Conservation (phyloP, 371 early-diverging fungal species). For the Smittium mucronatum region DNA sequence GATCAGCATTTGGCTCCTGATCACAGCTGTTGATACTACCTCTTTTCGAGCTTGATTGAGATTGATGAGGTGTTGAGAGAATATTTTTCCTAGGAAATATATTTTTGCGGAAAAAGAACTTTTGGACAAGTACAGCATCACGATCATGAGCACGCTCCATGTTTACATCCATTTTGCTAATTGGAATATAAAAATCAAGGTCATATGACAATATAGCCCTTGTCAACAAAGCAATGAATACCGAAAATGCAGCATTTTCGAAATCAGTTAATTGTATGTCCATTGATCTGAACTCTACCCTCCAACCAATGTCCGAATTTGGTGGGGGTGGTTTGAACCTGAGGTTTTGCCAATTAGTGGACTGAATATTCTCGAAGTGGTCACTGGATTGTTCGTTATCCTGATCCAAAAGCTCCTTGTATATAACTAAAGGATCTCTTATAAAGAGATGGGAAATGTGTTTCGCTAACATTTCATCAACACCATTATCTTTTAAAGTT, state of each 20-base stretch:
- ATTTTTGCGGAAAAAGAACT: conserved; percentile 82
- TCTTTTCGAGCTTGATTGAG: conserved; percentile 11
- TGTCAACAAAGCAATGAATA: conserved; percentile 86
- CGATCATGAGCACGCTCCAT: conserved; percentile 81
- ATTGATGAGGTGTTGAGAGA: conserved; percentile 19
- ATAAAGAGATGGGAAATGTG: conserved; percentile 97
- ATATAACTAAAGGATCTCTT: conserved; percentile 95
- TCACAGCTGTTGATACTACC: not conserved
- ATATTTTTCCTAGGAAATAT: conserved; percentile 32
- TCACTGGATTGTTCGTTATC: conserved; percentile 72
- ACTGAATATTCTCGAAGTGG: conserved; percentile 98
- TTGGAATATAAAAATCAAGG: conserved; percentile 92
- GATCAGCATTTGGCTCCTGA: not conserved
- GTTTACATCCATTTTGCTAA: conserved; percentile 93
- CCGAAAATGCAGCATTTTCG: conserved; percentile 93
- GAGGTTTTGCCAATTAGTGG: conserved; percentile 99
- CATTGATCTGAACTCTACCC: conserved; percentile 97
- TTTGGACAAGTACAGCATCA: conserved; percentile 64
- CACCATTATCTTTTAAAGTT: conserved; percentile 48
- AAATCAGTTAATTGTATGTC: conserved; percentile 96
- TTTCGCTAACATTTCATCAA: conserved; percentile 82
- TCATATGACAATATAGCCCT: conserved; percentile 76
- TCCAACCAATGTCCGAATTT: conserved; percentile 85
- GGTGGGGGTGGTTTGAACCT: conserved; percentile 97
- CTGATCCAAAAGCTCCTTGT: conserved; percentile 74